Conservation (phyloP, 805 yeast genomes). For the Wickerhamiella bombiphila region DNA sequence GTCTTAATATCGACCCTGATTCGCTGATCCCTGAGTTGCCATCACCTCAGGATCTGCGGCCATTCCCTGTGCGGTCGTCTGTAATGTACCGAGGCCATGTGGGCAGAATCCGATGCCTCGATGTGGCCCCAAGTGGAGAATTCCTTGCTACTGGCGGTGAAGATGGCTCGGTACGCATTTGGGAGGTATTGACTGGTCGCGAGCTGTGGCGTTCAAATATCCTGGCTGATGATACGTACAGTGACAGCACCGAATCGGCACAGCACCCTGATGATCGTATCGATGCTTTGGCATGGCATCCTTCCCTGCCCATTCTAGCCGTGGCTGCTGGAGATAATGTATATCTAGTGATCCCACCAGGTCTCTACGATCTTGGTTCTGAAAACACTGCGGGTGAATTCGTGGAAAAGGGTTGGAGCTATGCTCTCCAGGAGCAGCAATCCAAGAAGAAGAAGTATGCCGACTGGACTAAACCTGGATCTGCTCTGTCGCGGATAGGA, state of each 20-base stretch:
- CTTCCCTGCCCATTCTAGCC: conserved; percentile 57
- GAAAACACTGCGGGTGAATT: conserved; percentile 68
- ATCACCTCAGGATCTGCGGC: conserved; percentile 89
- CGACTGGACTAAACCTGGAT: conserved; percentile 71
- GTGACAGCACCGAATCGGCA: conserved; percentile 15
- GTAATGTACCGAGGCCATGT: conserved; percentile 72
- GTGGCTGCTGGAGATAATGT: conserved; percentile 71
- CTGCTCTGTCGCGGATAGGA: conserved; percentile 45
- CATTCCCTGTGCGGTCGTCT: conserved; percentile 87
- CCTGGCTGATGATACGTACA: conserved; percentile 24
- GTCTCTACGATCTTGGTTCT: conserved; percentile 66
- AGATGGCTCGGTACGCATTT: conserved; percentile 88
- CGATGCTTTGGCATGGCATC: conserved; percentile 70
- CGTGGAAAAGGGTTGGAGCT: conserved; percentile 88
- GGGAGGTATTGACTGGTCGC: conserved; percentile 94
- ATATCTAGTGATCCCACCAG: conserved; percentile 70
- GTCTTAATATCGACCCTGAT: conserved; percentile 89
- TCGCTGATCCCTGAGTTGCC: conserved; percentile 92
- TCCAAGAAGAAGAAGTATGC: conserved; percentile 27
- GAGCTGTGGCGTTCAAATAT: conserved; percentile 50
- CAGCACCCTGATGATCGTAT: conserved; percentile 33
- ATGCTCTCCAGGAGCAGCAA: conserved; percentile 31
- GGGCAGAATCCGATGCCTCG: conserved; percentile 66
- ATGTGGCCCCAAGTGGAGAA: conserved; percentile 77
- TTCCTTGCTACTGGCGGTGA: conserved; percentile 98